Conservation (phyloP, 495 filamentous ascomycete genomes). For the Penicillium lividum region DNA sequence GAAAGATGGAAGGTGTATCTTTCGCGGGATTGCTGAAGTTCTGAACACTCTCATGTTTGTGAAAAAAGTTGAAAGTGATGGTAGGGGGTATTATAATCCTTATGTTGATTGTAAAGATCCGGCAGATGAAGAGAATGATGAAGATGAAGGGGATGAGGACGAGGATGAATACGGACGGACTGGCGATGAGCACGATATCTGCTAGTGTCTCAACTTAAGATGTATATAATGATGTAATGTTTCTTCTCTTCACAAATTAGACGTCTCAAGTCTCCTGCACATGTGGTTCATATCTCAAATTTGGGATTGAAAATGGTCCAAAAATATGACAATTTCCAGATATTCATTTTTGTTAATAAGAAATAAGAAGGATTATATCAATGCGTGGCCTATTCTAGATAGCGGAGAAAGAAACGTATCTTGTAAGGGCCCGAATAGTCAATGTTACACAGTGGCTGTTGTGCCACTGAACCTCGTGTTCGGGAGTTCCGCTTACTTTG, state of each 20-base stretch:
- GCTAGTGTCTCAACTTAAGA: neutral
- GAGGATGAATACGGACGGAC: neutral
- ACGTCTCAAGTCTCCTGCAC: neutral
- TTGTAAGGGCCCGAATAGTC: too few species aligned
- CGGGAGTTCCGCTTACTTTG: too few species aligned
- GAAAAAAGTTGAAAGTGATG: neutral
- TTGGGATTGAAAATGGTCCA: neutral
- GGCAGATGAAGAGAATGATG: neutral
- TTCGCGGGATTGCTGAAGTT: slow-evolving; percentile 11
- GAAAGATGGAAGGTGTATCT: neutral
- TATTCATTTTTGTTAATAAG: too few species aligned
- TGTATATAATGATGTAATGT: neutral
- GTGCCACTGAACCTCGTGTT: too few species aligned
- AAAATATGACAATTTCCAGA: too few species aligned
- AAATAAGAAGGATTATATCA: too few species aligned
- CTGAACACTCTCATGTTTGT: neutral
- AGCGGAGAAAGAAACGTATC: too few species aligned
- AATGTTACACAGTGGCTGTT: too few species aligned
- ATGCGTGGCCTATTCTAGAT: too few species aligned
- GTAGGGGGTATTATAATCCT: neutral
- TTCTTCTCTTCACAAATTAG: neutral
- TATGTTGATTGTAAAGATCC: neutral
- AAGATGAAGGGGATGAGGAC: neutral
- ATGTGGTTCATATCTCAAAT: neutral
- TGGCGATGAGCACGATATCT: slow-evolving; percentile 3